Percentiles rank a stretch among this genome's conserved stretches.
These are phyloP conservation scores for Carnegiea gigantea DNA, from an alignment of 179 eudicot species.

Conservation along the genomic window DNA sequence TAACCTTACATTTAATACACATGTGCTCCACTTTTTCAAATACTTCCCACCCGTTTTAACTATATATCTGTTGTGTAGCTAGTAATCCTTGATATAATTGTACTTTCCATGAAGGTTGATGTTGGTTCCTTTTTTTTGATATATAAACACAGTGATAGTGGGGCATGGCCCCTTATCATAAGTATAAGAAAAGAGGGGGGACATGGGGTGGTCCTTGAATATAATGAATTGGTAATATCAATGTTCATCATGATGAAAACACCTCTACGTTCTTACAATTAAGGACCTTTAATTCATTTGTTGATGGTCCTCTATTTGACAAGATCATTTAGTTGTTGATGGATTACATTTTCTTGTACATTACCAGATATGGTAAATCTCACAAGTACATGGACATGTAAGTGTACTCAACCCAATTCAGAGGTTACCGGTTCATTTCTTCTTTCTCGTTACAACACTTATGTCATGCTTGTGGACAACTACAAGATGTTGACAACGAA, in stretches of 20 bases:
- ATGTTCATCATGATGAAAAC: constrained; percentile 45
- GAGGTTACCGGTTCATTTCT: not conserved
- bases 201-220: constrained; percentile 44
- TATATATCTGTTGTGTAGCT: too few relatives aligned
- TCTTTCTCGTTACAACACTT: not conserved
- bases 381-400: not conserved
- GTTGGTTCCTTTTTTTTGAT: not conserved
- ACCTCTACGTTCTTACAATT: constrained; percentile 67
- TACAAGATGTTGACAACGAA: not conserved
- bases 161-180: constrained; percentile 30
- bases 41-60: too few relatives aligned
- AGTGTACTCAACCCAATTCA: not conserved
- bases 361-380: not conserved
- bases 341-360: not conserved
- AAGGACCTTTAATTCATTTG: constrained; percentile 26
- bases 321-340: constrained; percentile 25
- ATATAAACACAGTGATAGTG: constrained; percentile 14
- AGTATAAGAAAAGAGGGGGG: constrained; percentile 41
- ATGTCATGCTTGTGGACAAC: not conserved
- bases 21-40: too few relatives aligned
- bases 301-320: not conserved
- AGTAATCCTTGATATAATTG: not conserved
- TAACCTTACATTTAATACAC: too few relatives aligned
- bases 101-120: constrained; percentile 9
- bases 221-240: constrained; percentile 41